Base-by-base conservation (phyloP, 2,329 filamentous ascomycete species). In the Gnomoniopsis smithogilvyi region DNA sequence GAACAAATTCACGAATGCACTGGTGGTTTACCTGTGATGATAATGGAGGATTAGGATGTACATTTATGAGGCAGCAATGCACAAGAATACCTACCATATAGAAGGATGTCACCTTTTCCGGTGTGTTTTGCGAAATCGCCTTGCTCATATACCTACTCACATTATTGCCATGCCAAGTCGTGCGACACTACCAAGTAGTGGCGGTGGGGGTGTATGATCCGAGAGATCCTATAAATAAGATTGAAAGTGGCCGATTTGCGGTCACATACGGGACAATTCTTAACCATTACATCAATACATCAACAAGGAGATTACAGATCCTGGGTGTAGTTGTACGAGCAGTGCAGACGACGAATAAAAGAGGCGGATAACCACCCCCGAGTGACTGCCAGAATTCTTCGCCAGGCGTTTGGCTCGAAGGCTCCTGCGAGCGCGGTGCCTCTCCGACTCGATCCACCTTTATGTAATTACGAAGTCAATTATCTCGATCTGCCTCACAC, bases 1-100 rank as follows among this genome's bases (percentile, higher is more conserved):
- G 45, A 21, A 22, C 43, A 50, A 19, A 15, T 34, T 50, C 53
- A 57, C 49, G 21, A 45, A 52, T 24, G 52, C 50, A 34, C 15
- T 26, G 51, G 51, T 21, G 2, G 51, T 22, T 34, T 26, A 33
- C 38, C 41, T 47, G 58, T 61, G 51, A 54, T 60, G 51, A 30
- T 30, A 30, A 59, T 59, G 43, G 33, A 19, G 48, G 30, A 49
- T 46, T 6, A 46, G 43, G 15, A 46, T 19, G 43, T 17, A 21
- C n/a, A 11, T 6, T 11, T 21, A 19, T 11, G 17, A 22, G 19
- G 19, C 19, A 19, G 43, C n/a, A 46, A 46, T 19, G 43, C 43
- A 19, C 4, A 43, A 17, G 38, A 41, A 15, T 41, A n/a, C n/a
- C n/a, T 41, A n/a, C 14, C 15, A 41, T n/a, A 15, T 3, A n/a